A percentile compares a stretch with the other conserved stretches of the same genome.
phyloP scores from a whole-genome alignment of 2,329 filamentous ascomycete genomes.

The Aaosphaeria pasadenensis region DNA sequence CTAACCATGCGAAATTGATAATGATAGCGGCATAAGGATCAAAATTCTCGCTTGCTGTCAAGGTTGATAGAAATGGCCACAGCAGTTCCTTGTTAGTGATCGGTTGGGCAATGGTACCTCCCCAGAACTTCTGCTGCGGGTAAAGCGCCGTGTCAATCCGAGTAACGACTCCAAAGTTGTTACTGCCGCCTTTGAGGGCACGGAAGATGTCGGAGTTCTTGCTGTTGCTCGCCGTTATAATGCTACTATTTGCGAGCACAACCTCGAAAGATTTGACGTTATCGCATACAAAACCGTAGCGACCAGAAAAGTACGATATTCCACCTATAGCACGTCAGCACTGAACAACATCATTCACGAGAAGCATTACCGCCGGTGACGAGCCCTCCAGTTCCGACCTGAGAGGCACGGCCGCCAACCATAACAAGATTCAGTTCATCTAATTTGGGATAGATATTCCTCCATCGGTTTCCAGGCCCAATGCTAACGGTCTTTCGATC shows the following conservation, averaged over 20 bases:
- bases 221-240: slow-evolving; percentile 25
- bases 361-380: slow-evolving; percentile 17
- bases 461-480: slow-evolving; percentile 22
- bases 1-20: slow-evolving; percentile 13
- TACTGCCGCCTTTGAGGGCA: slow-evolving; percentile 34
- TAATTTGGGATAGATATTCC: slow-evolving; percentile 18
- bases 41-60: slow-evolving; percentile 13
- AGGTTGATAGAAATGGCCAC: slow-evolving; percentile 14
- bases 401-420: slow-evolving; percentile 18
- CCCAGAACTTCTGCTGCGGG: slow-evolving; percentile 26
- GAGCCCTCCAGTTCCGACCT: slow-evolving; percentile 21
- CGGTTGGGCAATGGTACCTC: slow-evolving; percentile 31
- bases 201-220: slow-evolving; percentile 25
- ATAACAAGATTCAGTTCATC: slow-evolving; percentile 16
- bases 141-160: slow-evolving; percentile 18
- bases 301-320: slow-evolving; percentile 31
- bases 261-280: slow-evolving; percentile 34
- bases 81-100: slow-evolving; percentile 14
- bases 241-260: slow-evolving; percentile 33
- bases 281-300: slow-evolving; percentile 29
- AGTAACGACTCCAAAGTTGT: slow-evolving; percentile 39
- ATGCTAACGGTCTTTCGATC: slow-evolving; percentile 17
- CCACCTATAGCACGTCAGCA: slow-evolving; percentile 20
- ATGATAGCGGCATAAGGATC: slow-evolving; percentile 20
- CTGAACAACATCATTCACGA: neutral